Conservation (phyloP, 2,329 filamentous ascomycete genomes). For the Botrytis pseudocinerea region DNA sequence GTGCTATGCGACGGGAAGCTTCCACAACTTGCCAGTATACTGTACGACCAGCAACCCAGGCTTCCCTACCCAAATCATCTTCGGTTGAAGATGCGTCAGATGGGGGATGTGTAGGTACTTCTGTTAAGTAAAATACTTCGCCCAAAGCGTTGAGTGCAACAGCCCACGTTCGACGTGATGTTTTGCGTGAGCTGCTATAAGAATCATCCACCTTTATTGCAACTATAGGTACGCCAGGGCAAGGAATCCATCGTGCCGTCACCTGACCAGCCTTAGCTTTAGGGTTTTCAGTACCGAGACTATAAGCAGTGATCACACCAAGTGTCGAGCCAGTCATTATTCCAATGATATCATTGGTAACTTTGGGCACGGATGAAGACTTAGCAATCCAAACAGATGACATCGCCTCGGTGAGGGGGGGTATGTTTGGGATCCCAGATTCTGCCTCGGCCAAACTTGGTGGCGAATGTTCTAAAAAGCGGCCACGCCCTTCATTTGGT, state of each 20-base stretch:
- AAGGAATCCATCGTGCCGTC: slow-evolving; percentile 85
- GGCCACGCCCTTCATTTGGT: slow-evolving; percentile 71
- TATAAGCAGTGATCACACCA: slow-evolving; percentile 80
- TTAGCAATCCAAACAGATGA: slow-evolving; percentile 90
- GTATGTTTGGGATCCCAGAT: slow-evolving; percentile 75
- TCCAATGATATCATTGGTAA: slow-evolving; percentile 76
- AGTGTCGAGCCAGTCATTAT: slow-evolving; percentile 82
- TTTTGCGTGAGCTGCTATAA: slow-evolving; percentile 70
- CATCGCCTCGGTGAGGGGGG: slow-evolving; percentile 67
- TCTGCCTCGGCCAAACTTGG: slow-evolving; percentile 61
- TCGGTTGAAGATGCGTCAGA: slow-evolving; percentile 46
- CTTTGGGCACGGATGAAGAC: slow-evolving; percentile 66
- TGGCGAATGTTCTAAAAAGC: slow-evolving; percentile 67
- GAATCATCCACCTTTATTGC: slow-evolving; percentile 80
- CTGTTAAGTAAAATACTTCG: slow-evolving; percentile 82
- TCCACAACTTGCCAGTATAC: slow-evolving; percentile 82
- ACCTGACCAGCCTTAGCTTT: slow-evolving; percentile 73
- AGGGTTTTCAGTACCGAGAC: slow-evolving; percentile 55
- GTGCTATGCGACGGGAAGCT: slow-evolving; percentile 69
- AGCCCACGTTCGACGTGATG: slow-evolving; percentile 78
- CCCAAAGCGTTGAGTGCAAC: slow-evolving; percentile 91
- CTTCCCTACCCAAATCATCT: slow-evolving; percentile 62
- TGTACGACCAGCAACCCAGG: slow-evolving; percentile 79
- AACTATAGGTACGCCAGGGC: slow-evolving; percentile 90
- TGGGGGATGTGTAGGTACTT: slow-evolving; percentile 61